Base-by-base conservation (phyloP, 257 asterid genomes). In the Solanum piurae region DNA sequence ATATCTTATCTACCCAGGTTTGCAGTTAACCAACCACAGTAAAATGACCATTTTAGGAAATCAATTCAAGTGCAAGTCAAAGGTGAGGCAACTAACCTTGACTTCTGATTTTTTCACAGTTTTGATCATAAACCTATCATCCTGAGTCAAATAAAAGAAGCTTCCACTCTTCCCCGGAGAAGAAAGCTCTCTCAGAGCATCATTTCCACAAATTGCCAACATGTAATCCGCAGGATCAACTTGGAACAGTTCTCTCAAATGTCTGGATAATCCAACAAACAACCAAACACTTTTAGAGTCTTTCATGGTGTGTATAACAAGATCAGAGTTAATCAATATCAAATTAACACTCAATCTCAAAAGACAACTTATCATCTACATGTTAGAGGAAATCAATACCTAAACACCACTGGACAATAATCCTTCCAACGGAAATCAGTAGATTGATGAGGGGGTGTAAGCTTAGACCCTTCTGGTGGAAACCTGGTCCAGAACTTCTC, bases 151-250 rank as follows among this genome's bases (percentile, higher is more conserved):
- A 89, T 97, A 97, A 92, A 97, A 97, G 90, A 92, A 93, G 86
- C 99, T 97, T 88, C 99, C 99, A 90, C 99, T 97, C 90, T 97
- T 97, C 87, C 99, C 99, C 0, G 99, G 99, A 89, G 99, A 97
- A 3, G 99, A 96, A 88, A 97, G 98, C 90, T 97, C 99, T 86
- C 98, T 93, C 16, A 97, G 86, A 86, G 99, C 99, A 91, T 96
- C 98, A 89, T 93, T 92, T 58, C 98, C 99, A 66, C 99, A 97
- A 71, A 97, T 91, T 87, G 99, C 98, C 87, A 97, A 87, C 99
- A 97, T 95, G 89, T 97, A 97, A 93, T 96, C 98, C 8, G 99
- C 99, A 34, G 99, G 95, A 93, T 97, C 99, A 36, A 97, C 96
- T 92, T 93, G 98, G 92, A 97, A 97, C 85, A 94, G 92, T 90